Conservation (phyloP, 192 early-diverging fungal genomes). For the Endogone sp. region DNA sequence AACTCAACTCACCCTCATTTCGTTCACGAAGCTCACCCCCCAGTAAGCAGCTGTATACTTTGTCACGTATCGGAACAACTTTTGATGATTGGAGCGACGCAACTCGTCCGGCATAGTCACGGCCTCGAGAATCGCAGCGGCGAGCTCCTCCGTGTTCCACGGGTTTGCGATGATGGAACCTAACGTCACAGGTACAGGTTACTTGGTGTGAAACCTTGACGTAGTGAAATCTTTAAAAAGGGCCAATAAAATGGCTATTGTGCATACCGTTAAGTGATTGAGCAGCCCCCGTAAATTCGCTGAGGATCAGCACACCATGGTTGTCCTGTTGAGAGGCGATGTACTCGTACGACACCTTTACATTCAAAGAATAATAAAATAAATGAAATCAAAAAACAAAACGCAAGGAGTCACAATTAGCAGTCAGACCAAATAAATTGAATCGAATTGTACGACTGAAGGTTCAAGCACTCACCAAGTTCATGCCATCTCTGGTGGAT, state of each 20-base stretch:
- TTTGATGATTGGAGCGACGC: slow-evolving; percentile 81
- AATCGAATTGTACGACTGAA: neutral
- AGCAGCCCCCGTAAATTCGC: slow-evolving; percentile 98
- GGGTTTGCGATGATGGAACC: slow-evolving; percentile 97
- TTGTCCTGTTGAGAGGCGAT: slow-evolving; percentile 88
- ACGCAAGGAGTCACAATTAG: neutral
- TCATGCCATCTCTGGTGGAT: slow-evolving; percentile 99
- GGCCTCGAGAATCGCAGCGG: slow-evolving; percentile 85
- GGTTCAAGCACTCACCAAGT: slow-evolving; percentile 59
- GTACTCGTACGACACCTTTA: slow-evolving; percentile 83
- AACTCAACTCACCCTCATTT: slow-evolving; percentile 62
- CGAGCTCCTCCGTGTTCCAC: slow-evolving; percentile 97
- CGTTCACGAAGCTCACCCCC: slow-evolving; percentile 92
- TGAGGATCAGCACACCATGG: slow-evolving; percentile 95
- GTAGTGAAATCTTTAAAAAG: no score
- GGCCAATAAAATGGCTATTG: no score
- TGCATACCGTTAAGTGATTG: slow-evolving; percentile 96
- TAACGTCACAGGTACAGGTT: slow-evolving; percentile 15
- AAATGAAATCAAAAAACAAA: neutral
- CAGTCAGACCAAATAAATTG: neutral
- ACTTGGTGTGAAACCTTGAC: neutral
- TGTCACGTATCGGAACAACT: slow-evolving; percentile 89
- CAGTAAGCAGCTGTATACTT: slow-evolving; percentile 98
- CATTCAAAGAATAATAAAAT: neutral
- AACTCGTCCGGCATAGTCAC: slow-evolving; percentile 87